Base-by-base conservation (phyloP, 441 rosid genomes). In the Bocquillonia castaneifolia region DNA sequence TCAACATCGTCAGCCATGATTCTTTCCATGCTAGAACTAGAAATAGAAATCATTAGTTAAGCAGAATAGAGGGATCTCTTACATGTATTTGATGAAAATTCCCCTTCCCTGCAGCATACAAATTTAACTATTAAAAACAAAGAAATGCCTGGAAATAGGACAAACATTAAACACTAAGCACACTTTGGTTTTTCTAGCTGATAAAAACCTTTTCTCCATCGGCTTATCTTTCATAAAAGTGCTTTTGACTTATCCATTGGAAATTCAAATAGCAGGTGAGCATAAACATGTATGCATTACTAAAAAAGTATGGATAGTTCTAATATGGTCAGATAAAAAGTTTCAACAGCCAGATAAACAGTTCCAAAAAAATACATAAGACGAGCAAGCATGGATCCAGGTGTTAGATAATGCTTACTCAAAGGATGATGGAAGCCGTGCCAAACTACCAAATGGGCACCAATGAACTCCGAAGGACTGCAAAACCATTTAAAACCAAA, bases 391-490 rank as follows among this genome's bases (percentile, higher is more conserved):
- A 32, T 22, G 63, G 52, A 25, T 48, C 47, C 42, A 52, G 44
- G 32, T 22, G 72, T 10, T 23, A 64, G 32, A 60, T 51, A 31
- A 66, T 59, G 74, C 98, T 90, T 87, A 92, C 98, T 88, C 98
- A 45, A 87, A 90, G 68, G 93, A 80, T 42, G 88, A 76, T 70
- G 93, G 92, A 72, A 81, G 79, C 68, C 90, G 86, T 0, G 96
- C 80, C 74, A 91, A 70, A 70, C 86, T 85, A 72, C 90, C 90
- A 76, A 84, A 92, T 23, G 97, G 98, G 72, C 98, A 92, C 96
- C 96, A 92, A 72, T 92, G 98, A 76, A 90, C 86, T 75, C 96
- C 98, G 66, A 90, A 85, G 31, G 98, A 85, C 98, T 92, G 83
- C 82, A 86, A 80, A 71, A 69, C 50, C 52, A 59, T 56, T 69